Evolutionary conservation across 2,329 filamentous ascomycete genomes (phyloP).

Genomic region (Trichoderma lentiforme): DNA sequence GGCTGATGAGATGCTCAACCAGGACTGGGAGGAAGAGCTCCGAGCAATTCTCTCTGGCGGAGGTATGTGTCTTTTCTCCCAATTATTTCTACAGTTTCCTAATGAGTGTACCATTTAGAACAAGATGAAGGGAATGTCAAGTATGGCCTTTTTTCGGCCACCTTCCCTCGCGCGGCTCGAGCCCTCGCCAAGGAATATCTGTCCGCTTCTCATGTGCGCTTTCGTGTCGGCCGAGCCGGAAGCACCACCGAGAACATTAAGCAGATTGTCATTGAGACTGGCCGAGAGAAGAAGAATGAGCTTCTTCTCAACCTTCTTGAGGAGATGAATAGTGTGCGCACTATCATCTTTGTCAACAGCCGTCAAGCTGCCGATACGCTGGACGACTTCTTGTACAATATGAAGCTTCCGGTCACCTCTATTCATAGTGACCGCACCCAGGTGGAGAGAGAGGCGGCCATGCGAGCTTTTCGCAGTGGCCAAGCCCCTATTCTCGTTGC

Average conservation of each 20-base stretch:
- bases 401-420: constrained; percentile 74
- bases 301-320: constrained; percentile 70
- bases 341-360: constrained; percentile 85
- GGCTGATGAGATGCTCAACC: constrained; percentile 84
- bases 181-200: constrained; percentile 75
- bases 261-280: constrained; percentile 69
- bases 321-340: constrained; percentile 68
- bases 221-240: constrained; percentile 84
- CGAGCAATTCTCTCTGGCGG: constrained; percentile 73
- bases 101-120: constrained; percentile 45
- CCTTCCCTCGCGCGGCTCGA: constrained; percentile 79
- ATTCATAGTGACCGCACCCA: constrained; percentile 88
- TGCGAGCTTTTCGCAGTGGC: constrained; percentile 79
- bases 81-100: not conserved
- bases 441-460: constrained; percentile 83
- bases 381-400: constrained; percentile 84
- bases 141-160: constrained; percentile 88
- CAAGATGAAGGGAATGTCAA: constrained; percentile 68
- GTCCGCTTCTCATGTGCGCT: constrained; percentile 67
- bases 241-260: constrained; percentile 78
- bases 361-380: constrained; percentile 76
- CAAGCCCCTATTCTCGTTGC: constrained; percentile 76
- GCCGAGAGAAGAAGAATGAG: constrained; percentile 64
- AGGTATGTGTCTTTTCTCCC: constrained; percentile 51
- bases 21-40: constrained; percentile 76